Evolutionary conservation across 2,329 filamentous ascomycete genomes (phyloP).

Genomic region (Moelleriella libera): DNA sequence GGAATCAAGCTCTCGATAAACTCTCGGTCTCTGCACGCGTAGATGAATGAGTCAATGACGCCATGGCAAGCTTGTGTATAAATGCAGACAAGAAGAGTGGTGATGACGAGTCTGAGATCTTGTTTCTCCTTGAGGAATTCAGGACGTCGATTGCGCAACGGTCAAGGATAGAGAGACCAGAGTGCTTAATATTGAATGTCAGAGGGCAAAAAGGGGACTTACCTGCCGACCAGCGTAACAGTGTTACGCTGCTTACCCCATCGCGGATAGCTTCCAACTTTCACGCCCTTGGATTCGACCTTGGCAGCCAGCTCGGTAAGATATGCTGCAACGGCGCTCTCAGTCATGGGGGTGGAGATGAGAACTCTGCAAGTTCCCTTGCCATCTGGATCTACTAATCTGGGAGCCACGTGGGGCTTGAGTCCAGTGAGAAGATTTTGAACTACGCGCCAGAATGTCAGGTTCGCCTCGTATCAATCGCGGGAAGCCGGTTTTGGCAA

Average conservation of each 20-base stretch:
- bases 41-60: background rate
- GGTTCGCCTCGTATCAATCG: background rate
- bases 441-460: conserved; percentile 27
- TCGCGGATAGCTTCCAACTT: conserved; percentile 88
- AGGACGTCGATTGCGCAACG: background rate
- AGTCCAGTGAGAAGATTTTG: conserved; percentile 64
- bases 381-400: conserved; percentile 64
- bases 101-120: too few relatives aligned
- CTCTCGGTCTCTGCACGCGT: conserved; percentile 43
- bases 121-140: too few relatives aligned
- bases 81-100: too few relatives aligned
- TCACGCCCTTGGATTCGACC: conserved; percentile 64
- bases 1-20: conserved; percentile 66
- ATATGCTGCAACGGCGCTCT: conserved; percentile 74
- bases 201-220: background rate
- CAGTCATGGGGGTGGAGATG: conserved; percentile 75
- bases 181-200: too few relatives aligned
- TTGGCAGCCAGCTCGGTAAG: conserved; percentile 64
- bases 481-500: background rate
- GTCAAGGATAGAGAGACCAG: background rate
- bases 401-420: conserved; percentile 54
- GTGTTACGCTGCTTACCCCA: conserved; percentile 84
- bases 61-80: too few relatives aligned
- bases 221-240: conserved; percentile 68
- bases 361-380: conserved; percentile 67